Base-by-base conservation (phyloP, 306 rosid genomes). In the Ormosia emarginata region DNA sequence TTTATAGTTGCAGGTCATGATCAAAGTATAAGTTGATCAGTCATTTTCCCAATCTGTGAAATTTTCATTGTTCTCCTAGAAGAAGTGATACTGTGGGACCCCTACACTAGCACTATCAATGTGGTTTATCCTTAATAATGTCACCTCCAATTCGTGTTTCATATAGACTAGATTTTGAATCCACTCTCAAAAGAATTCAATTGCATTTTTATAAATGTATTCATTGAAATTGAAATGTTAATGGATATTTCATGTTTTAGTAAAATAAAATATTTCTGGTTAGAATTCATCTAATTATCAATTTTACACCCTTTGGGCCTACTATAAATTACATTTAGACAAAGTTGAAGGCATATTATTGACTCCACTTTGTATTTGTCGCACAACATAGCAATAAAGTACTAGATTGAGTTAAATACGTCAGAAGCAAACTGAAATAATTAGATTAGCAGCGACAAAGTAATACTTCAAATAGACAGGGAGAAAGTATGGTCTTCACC, bases 221-320 rank as follows among this genome's bases (percentile, higher is more conserved):
- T 74, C 46, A 6, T 75, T 67, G 56, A 57, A 29, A 40, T 53
- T 72, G 12, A 81, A 53, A 40, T 39, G 34, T 64, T 53, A 43
- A 64, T 71, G 73, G 64, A 71, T 71, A 58, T 47, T 63, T 72
- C 67, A 47, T 71, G 36, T 47, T 40, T 72, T 63, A 63, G 36
- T 64, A 72, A 37, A 50, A 52, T 50, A 52, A 52, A 52, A 12
- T 2, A 14, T 13, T 13, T 52, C 17, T 13, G 47, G 47, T 41
- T 41, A 6, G 47, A 52, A 52, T 52, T 11, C 15, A 50, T 50
- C 4, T 52, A 52, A n/a, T 63, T 34, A 52, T 65, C 46, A 52
- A 41, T 32, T 52, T 81, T 65, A 33, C 61, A 29, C 33, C 37
- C 58, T 52, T n/a, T n/a, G 17, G 8, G 8, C 8, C 58, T 52